Base-by-base conservation (phyloP, 768 basidiomycete genomes). In the Russula earlei region DNA sequence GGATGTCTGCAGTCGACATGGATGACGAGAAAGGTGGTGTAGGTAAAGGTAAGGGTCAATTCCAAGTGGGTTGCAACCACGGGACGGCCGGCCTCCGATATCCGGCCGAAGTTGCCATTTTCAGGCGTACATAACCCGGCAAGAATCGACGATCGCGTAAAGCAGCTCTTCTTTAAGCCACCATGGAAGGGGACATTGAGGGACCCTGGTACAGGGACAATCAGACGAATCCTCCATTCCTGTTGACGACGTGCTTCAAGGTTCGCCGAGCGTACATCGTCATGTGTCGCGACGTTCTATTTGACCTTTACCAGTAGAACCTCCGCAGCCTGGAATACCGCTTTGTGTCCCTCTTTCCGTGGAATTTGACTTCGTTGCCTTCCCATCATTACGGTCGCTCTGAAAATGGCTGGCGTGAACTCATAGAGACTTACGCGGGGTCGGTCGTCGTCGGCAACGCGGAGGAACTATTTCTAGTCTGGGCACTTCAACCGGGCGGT, bases 271-370 rank as follows among this genome's bases (percentile, higher is more conserved):
- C n/a, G 38, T 48, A 42, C 14, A 17, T 29, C 12, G 12, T n/a
- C 37, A 36, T 61, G 52, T 38, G 50, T 59, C 14, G 59, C 65
- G 10, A 55, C 62, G 15, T 67, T 67, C 34, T 69, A 19, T 67
- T 66, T 67, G 54, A 76, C 27, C 70, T 68, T 72, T 45, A 33
- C 31, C 31, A 33, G 7, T 36, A 79, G 81, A 49, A 71, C 78
- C 29, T 69, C 83, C 52, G 76, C 76, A 45, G 74, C 43, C 70
- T 76, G 58, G 29, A 60, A 48, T 40, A 64, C 59, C 61, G 64
- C 20, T 60, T 59, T 41, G 55, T 63, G 1, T 56, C 52, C 15
- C 51, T 66, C n/a, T 66, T 64, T 49, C 67, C 59, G 6, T 64
- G 58, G 55, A 52, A 5, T 27, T 24, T 45, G 45, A 12, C 31